Evolutionary conservation across 768 basidiomycete species (phyloP).

Genomic region (Sporobolomyces phaffii): DNA sequence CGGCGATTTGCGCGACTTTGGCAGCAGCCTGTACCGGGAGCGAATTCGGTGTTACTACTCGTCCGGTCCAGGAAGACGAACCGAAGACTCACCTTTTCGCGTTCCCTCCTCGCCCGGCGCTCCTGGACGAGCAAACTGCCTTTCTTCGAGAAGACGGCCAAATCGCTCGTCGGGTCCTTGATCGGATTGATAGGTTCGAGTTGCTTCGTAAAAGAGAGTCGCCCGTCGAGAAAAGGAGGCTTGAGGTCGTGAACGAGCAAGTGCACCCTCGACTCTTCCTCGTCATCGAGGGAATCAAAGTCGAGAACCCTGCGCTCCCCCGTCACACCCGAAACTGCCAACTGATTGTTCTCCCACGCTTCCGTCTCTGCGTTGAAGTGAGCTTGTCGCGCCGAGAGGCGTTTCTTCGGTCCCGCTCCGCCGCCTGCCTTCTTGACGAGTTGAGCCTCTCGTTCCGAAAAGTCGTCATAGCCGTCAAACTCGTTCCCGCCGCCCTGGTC

Average conservation of each 20-base stretch:
- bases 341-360: slow-evolving; percentile 96
- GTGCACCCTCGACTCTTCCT: slow-evolving; percentile 85
- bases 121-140: slow-evolving; percentile 91
- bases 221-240: slow-evolving; percentile 95
- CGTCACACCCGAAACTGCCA: slow-evolving; percentile 90
- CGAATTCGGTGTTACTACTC: no score
- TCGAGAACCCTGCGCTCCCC: slow-evolving; percentile 65
- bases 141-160: slow-evolving; percentile 94
- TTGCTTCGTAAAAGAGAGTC: slow-evolving; percentile 91
- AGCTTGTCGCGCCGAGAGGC: slow-evolving; percentile 87
- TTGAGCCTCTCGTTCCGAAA: slow-evolving; percentile 49
- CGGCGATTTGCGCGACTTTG: slow-evolving; percentile 83
- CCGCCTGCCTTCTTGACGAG: slow-evolving; percentile 44
- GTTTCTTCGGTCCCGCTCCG: slow-evolving; percentile 54
- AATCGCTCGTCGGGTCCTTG: slow-evolving; percentile 82
- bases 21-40: slow-evolving; percentile 64
- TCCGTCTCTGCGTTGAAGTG: slow-evolving; percentile 99
- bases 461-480: slow-evolving; percentile 85
- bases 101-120: slow-evolving; percentile 90
- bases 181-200: slow-evolving; percentile 96
- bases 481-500: slow-evolving; percentile 75
- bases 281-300: slow-evolving; percentile 83
- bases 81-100: slow-evolving; percentile 55
- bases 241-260: slow-evolving; percentile 96
- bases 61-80: no score